Evolutionary conservation across 805 yeast genomes (phyloP).

Genomic region (Starmera dryadoides): DNA sequence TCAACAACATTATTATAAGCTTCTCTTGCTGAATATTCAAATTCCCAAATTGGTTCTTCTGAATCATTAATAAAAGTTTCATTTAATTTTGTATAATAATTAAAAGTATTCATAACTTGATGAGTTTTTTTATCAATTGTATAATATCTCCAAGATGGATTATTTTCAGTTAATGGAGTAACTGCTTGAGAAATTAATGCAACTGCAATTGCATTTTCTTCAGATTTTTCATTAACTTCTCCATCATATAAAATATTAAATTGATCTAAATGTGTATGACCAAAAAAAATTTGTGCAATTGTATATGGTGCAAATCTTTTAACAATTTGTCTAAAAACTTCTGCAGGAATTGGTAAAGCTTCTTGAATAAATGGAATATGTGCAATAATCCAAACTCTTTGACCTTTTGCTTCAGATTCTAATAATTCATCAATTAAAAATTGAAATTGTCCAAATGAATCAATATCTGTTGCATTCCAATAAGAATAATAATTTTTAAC

Average conservation of each 20-base stretch:
- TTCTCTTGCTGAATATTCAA: slow-evolving; percentile 59
- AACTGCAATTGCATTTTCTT: slow-evolving; percentile 41
- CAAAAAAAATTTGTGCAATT: slow-evolving; percentile 62
- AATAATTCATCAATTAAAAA: slow-evolving; percentile 55
- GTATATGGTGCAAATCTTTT: slow-evolving; percentile 64
- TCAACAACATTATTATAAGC: slow-evolving; percentile 33
- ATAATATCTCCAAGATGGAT: slow-evolving; percentile 71
- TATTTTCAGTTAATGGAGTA: slow-evolving; percentile 51
- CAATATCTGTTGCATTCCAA: slow-evolving; percentile 45
- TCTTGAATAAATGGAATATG: slow-evolving; percentile 61
- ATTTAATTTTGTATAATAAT: slow-evolving; percentile 51
- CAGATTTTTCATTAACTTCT: slow-evolving; percentile 22
- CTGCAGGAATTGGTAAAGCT: slow-evolving; percentile 56
- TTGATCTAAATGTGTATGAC: slow-evolving; percentile 67
- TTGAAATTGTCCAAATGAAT: slow-evolving; percentile 54
- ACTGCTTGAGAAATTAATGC: slow-evolving; percentile 65
- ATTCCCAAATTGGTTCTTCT: slow-evolving; percentile 53
- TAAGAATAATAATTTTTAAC: slow-evolving; percentile 53
- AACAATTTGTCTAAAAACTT: slow-evolving; percentile 46
- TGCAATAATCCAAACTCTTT: slow-evolving; percentile 68
- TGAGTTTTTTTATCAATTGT: slow-evolving; percentile 56
- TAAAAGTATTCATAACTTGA: slow-evolving; percentile 51
- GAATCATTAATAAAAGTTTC: slow-evolving; percentile 47
- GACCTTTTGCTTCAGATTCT: slow-evolving; percentile 47
- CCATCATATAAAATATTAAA: slow-evolving; percentile 51